Evolutionary conservation across 2,329 filamentous ascomycete genomes (phyloP).

Genomic region (Diplodia mutila): DNA sequence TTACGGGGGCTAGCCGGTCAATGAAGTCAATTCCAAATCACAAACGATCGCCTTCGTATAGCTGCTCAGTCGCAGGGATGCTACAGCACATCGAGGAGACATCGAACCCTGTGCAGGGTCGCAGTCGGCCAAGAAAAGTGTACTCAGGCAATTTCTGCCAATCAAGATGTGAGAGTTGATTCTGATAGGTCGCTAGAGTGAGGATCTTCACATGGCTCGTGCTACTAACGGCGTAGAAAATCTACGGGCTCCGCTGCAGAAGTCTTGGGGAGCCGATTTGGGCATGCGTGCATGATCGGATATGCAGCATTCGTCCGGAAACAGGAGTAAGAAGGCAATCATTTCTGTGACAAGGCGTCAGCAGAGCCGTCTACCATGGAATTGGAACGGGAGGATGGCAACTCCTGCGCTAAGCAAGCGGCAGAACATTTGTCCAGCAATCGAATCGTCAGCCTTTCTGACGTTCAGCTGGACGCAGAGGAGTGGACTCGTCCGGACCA

Average conservation of each 20-base stretch:
- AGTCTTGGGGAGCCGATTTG: not conserved
- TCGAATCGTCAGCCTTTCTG: not conserved
- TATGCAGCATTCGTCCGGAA: not conserved
- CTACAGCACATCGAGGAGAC: not conserved
- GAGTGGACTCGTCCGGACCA: not conserved
- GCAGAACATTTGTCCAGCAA: conserved; percentile 14
- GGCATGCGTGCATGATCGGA: conserved; percentile 7
- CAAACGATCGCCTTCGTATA: not conserved
- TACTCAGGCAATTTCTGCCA: not conserved
- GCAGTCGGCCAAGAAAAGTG: too few species aligned
- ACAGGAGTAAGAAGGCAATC: not conserved
- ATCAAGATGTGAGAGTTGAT: not conserved
- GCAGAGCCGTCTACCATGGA: not conserved
- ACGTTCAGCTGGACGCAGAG: too few species aligned
- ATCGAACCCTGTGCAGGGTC: too few species aligned
- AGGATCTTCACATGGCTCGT: not conserved
- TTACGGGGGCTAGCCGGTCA: not conserved
- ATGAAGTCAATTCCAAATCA: not conserved
- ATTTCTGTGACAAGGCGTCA: not conserved
- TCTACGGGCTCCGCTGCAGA: not conserved
- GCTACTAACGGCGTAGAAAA: not conserved
- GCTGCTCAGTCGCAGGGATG: not conserved
- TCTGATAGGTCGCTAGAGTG: not conserved
- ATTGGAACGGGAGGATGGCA: not conserved
- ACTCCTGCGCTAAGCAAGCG: not conserved